Conservation (phyloP, 148 eudicot species). For the Drosera capensis region DNA sequence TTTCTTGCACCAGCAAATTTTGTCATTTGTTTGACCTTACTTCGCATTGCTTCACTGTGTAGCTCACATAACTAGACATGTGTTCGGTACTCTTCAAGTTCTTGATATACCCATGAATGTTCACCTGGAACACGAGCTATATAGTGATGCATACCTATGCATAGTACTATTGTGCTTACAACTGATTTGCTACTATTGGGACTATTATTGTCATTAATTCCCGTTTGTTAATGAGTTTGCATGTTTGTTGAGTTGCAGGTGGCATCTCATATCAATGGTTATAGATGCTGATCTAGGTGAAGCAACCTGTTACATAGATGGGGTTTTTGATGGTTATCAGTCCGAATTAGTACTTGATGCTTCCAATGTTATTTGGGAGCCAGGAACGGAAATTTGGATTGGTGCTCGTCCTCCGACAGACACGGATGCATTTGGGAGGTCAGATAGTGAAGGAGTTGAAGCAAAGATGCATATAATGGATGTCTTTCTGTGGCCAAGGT, state of each 20-base stretch:
- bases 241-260: slow-evolving; percentile 30
- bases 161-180: too few species aligned
- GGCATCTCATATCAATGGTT: slow-evolving; percentile 90
- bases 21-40: too few species aligned
- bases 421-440: slow-evolving; percentile 87
- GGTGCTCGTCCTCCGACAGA: slow-evolving; percentile 87
- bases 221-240: background rate
- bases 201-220: background rate
- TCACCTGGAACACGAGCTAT: too few species aligned
- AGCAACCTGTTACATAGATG: slow-evolving; percentile 92
- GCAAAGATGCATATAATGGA: slow-evolving; percentile 97
- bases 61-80: too few species aligned
- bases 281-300: slow-evolving; percentile 93
- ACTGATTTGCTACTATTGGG: too few species aligned
- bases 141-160: too few species aligned
- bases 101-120: too few species aligned
- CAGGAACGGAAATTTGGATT: slow-evolving; percentile 90
- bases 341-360: slow-evolving; percentile 57
- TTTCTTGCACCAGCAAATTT: too few species aligned
- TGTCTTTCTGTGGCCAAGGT: slow-evolving; percentile 96
- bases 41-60: too few species aligned
- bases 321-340: slow-evolving; percentile 77
- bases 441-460: slow-evolving; percentile 95
- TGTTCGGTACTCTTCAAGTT: too few species aligned
- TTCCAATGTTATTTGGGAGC: slow-evolving; percentile 70